These are phyloP conservation scores for Colletotrichum lini DNA, from an alignment of 2,329 filamentous ascomycete genomes.

Conservation along the genomic window DNA sequence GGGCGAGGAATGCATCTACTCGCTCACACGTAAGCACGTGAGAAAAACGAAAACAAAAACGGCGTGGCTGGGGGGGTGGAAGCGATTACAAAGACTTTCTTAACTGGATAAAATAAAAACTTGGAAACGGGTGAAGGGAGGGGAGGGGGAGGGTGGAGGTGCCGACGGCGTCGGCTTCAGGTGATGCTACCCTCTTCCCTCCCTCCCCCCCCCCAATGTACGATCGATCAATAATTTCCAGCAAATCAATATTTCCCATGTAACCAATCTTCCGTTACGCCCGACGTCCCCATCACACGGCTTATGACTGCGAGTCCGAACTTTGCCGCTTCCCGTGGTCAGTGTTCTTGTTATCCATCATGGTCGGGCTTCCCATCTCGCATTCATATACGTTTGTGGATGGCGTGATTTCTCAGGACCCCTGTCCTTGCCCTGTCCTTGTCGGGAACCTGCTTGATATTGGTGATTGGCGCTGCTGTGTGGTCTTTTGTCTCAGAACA, in stretches of 20 bases:
- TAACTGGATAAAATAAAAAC: too few species aligned
- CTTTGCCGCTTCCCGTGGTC: background rate
- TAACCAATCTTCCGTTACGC: background rate
- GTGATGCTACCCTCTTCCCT: background rate
- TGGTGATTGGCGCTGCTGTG: background rate
- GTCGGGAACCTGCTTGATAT: background rate
- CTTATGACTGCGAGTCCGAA: constrained; percentile 1
- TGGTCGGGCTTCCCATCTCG: constrained; percentile 11
- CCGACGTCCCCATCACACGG: background rate
- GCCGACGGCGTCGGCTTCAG: background rate
- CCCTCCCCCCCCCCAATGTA: constrained; percentile 1
- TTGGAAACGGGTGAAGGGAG: background rate
- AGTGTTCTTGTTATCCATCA: background rate
- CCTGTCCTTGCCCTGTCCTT: constrained; percentile 11
- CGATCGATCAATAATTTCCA: constrained; percentile 15
- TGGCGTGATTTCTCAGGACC: constrained; percentile 5
- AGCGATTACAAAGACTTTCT: background rate
- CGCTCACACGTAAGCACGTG: background rate
- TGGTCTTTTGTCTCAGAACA: background rate
- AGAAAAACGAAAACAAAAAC: background rate
- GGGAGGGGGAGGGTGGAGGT: background rate
- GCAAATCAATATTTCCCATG: constrained; percentile 17
- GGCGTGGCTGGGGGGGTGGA: background rate
- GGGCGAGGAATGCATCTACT: background rate
- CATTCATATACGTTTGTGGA: constrained; percentile 12